Conservation (phyloP, 257 asterid species). For the Scutellaria baicalensis region DNA sequence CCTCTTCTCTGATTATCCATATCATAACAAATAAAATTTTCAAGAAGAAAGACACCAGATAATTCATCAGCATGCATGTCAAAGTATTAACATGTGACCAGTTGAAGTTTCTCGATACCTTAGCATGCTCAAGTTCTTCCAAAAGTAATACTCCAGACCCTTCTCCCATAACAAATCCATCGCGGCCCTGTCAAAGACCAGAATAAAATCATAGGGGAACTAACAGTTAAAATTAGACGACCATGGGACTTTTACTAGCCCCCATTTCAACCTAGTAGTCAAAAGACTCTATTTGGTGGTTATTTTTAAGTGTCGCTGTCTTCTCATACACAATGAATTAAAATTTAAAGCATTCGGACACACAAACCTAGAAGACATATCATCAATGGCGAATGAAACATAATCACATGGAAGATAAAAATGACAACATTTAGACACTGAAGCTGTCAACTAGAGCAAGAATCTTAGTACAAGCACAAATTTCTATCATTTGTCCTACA, state of each 20-base stretch:
- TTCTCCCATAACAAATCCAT: slow-evolving; percentile 99
- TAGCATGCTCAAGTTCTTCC: slow-evolving; percentile 97
- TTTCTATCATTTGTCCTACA: neutral
- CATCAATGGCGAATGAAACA: neutral
- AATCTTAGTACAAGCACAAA: slow-evolving; percentile 1
- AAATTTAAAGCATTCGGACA: neutral
- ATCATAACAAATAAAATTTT: slow-evolving; percentile 8
- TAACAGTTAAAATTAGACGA: neutral
- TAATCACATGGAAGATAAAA: neutral
- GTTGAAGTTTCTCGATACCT: slow-evolving; percentile 34
- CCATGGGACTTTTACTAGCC: neutral
- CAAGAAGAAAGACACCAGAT: neutral
- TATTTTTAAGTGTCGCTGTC: neutral
- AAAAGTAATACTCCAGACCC: slow-evolving; percentile 91
- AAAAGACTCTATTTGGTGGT: neutral
- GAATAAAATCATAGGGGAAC: neutral
- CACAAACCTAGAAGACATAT: neutral
- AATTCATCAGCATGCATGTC: neutral
- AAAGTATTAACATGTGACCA: neutral
- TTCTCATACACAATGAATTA: neutral
- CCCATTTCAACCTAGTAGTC: neutral
- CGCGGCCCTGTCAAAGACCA: slow-evolving; percentile 62
- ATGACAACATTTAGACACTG: neutral
- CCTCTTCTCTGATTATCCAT: slow-evolving; percentile 66
- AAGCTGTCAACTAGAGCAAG: neutral